phyloP scores from a whole-genome alignment of 2,329 filamentous ascomycete species.

The Colletotrichum sp. region DNA sequence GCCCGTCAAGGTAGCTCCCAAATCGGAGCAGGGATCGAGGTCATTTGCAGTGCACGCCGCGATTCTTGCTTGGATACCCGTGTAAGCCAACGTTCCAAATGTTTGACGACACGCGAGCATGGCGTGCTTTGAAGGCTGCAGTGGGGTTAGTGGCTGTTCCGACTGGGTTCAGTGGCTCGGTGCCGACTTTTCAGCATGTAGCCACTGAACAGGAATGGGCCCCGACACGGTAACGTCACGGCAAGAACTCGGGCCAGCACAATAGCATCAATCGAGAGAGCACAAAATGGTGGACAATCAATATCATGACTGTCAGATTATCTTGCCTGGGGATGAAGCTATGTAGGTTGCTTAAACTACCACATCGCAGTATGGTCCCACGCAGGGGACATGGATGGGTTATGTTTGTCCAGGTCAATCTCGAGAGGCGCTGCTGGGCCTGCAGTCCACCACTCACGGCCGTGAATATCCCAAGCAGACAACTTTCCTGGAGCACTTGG shows the following conservation, averaged over 20 bases:
- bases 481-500: no score
- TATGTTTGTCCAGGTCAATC: background rate
- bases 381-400: background rate
- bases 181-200: background rate
- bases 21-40: background rate
- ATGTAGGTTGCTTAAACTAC: background rate
- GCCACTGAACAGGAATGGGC: background rate
- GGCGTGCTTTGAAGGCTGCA: background rate
- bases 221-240: background rate
- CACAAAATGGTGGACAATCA: background rate
- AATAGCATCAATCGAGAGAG: background rate
- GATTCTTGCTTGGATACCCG: background rate
- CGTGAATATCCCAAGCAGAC: no score
- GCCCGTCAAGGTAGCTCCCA: background rate
- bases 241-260: background rate
- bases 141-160: background rate
- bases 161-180: background rate
- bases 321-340: background rate
- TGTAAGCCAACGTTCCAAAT: background rate
- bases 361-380: background rate
- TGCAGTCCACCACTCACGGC: background rate
- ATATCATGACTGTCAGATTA: background rate
- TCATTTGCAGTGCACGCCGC: background rate
- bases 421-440: background rate
- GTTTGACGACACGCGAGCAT: background rate